Percentiles rank a stretch among this genome's conserved stretches.
These are phyloP conservation scores for Blakeslea trispora DNA, from an alignment of 371 early-diverging fungal species.

Conservation along the genomic window DNA sequence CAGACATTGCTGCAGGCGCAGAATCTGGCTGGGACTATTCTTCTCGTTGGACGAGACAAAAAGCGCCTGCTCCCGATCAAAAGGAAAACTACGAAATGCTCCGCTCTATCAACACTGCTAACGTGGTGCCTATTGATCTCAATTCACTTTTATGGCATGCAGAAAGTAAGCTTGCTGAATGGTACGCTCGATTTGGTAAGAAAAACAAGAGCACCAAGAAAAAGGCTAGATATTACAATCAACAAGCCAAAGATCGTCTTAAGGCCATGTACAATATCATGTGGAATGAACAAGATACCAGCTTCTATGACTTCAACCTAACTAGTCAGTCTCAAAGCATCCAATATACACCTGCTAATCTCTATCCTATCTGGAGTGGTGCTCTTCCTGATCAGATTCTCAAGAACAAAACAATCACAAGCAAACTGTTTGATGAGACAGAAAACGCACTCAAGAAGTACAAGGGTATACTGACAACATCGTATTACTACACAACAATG, in stretches of 20 bases:
- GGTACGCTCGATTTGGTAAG: constrained; percentile 38
- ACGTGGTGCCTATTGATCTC: constrained; percentile 82
- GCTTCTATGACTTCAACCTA: constrained; percentile 63
- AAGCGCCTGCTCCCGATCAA: constrained; percentile 26
- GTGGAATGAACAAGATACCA: constrained; percentile 46
- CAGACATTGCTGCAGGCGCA: constrained; percentile 79
- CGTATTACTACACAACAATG: constrained; percentile 57
- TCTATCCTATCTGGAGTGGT: constrained; percentile 55
- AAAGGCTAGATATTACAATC: constrained; percentile 33
- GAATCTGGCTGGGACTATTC: constrained; percentile 94
- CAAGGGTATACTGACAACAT: constrained; percentile 73
- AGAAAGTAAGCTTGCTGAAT: constrained; percentile 60
- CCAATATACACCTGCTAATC: constrained; percentile 43
- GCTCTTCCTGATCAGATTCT: constrained; percentile 35
- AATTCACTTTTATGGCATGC: constrained; percentile 82
- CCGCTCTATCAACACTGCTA: constrained; percentile 57
- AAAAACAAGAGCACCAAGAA: constrained; percentile 21
- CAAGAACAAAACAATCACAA: constrained; percentile 17
- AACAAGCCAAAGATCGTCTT: constrained; percentile 39
- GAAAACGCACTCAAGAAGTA: constrained; percentile 30
- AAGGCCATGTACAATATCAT: constrained; percentile 51
- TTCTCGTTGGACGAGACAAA: constrained; percentile 65
- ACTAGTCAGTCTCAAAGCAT: constrained; percentile 30
- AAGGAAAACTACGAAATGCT: constrained; percentile 40
- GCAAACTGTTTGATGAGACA: constrained; percentile 37